phyloP scores from a whole-genome alignment of 495 filamentous ascomycete genomes.

The Penicillium samsonianum region DNA sequence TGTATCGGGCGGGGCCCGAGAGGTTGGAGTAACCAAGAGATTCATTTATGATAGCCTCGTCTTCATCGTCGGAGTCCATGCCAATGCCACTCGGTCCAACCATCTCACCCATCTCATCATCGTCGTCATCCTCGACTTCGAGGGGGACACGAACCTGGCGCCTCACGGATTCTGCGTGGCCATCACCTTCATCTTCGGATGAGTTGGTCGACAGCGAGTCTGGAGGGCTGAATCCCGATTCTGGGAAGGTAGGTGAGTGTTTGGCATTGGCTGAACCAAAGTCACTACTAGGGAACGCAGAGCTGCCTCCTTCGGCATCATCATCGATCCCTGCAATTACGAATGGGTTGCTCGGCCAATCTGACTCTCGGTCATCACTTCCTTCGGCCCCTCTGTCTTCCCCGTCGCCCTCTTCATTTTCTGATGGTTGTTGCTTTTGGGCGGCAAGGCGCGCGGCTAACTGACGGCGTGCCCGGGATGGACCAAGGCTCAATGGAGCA shows the following conservation, averaged over 20 bases:
- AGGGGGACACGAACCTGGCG: constrained; percentile 46
- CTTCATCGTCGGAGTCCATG: constrained; percentile 50
- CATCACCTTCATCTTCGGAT: constrained; percentile 44
- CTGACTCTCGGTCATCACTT: constrained; percentile 28
- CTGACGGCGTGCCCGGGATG: constrained; percentile 83
- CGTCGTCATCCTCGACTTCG: constrained; percentile 51
- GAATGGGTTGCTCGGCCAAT: constrained; percentile 47
- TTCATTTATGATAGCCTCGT: constrained; percentile 52
- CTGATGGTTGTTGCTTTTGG: constrained; percentile 59
- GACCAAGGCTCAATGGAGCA: constrained; percentile 67
- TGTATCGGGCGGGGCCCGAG: constrained; percentile 38
- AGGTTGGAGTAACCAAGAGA: constrained; percentile 47
- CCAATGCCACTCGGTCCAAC: constrained; percentile 41
- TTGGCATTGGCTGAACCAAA: constrained; percentile 34
- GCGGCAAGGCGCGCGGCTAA: constrained; percentile 79
- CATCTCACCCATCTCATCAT: constrained; percentile 55
- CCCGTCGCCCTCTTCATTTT: constrained; percentile 41
- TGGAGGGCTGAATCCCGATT: constrained; percentile 46
- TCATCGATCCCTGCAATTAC: constrained; percentile 48
- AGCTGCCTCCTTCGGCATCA: constrained; percentile 45
- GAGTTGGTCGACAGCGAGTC: constrained; percentile 46
- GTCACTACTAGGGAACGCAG: constrained; percentile 41
- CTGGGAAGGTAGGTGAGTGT: constrained; percentile 40
- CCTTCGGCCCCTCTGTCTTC: constrained; percentile 20
- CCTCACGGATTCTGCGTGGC: constrained; percentile 33